Evolutionary conservation across 768 basidiomycete genomes (phyloP), one percentile per base, ranked within the genome.

Genomic region (Lentinus tigrinus): DNA sequence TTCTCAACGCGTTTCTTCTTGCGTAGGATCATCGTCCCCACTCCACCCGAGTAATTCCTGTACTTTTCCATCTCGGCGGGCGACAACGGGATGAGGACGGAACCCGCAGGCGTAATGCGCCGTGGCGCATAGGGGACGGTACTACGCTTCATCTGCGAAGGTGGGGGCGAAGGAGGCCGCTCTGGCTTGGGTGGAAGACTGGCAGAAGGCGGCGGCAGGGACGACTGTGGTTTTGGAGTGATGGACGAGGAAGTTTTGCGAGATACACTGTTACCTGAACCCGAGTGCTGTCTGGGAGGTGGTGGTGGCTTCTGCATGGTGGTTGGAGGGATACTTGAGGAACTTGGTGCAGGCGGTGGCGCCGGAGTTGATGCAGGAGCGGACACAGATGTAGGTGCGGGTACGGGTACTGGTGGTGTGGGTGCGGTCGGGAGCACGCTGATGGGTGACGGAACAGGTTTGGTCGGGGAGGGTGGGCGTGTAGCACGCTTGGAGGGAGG

Each of bases 31-130:
- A 75, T 73, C 5, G 82, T 75, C 36, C 88, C 87, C 40, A 76
- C 73, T 38, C 88, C 84, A 19, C 80, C 69, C 11, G 65, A 78
- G 70, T 78, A 83, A 56, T 78, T 76, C 65, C 74, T 82, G 72
- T 81, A 88, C 62, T 71, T 73, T 52, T 85, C 80, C 52, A 87
- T 77, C 70, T 92, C 90, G 39, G 77, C 76, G 21, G 73, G 76
- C 6, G 88, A 77, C 65, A 91, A 78, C 2, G 90, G 90, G 3
- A 81, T 68, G 63, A 89, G 80, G 40, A 91, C 81, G 6, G 82
- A 82, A 27, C 72, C 72, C 16, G 89, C 76, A 14, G 85, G 81
- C 0, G 90, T 81, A 64, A 82, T 77, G 43, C 89, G 78, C 50
- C 77, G 78, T 3, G 90, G 90, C 55, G 80, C 85, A 70, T 92